Evolutionary conservation across 495 filamentous ascomycete genomes (phyloP).

Genomic region (Lophiotrema nucula): DNA sequence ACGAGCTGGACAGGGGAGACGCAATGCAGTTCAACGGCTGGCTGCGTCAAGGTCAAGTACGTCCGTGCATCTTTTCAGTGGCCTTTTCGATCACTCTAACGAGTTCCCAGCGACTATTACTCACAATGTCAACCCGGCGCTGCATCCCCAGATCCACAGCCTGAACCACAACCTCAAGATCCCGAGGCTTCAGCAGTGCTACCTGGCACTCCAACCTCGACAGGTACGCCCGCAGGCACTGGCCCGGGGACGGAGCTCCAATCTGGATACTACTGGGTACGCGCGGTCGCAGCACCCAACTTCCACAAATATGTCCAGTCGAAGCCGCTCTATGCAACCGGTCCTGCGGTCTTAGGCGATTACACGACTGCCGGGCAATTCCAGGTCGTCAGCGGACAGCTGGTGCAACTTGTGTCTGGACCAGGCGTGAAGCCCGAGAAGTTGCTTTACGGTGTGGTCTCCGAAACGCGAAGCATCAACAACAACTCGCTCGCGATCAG

Average conservation of each 20-base stretch:
- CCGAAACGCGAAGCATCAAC: constrained; percentile 17
- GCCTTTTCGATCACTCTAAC: background rate
- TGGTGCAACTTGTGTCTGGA: constrained; percentile 47
- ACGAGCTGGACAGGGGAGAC: constrained; percentile 12
- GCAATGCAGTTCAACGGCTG: constrained; percentile 6
- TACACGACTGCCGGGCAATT: constrained; percentile 61
- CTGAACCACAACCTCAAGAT: constrained; percentile 14
- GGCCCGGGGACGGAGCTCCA: constrained; percentile 48
- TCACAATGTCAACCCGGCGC: constrained; percentile 40
- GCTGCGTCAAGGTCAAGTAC: constrained; percentile 32
- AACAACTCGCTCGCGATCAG: constrained; percentile 37
- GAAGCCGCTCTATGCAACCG: constrained; percentile 47
- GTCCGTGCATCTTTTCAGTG: background rate
- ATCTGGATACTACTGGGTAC: constrained; percentile 59
- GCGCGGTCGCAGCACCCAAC: constrained; percentile 58
- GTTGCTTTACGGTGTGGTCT: constrained; percentile 45
- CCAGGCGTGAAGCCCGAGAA: constrained; percentile 33
- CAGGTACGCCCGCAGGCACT: constrained; percentile 29
- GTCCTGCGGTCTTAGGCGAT: constrained; percentile 52
- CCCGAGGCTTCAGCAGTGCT: constrained; percentile 13
- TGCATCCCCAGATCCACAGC: constrained; percentile 15
- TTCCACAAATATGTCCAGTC: constrained; percentile 66
- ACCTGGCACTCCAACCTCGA: constrained; percentile 21
- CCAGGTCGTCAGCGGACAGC: constrained; percentile 55
- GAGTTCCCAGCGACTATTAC: constrained; percentile 32